These are phyloP conservation scores for Saussurea involucrata DNA, from an alignment of 129 eudicot genomes.

Conservation along the genomic window DNA sequence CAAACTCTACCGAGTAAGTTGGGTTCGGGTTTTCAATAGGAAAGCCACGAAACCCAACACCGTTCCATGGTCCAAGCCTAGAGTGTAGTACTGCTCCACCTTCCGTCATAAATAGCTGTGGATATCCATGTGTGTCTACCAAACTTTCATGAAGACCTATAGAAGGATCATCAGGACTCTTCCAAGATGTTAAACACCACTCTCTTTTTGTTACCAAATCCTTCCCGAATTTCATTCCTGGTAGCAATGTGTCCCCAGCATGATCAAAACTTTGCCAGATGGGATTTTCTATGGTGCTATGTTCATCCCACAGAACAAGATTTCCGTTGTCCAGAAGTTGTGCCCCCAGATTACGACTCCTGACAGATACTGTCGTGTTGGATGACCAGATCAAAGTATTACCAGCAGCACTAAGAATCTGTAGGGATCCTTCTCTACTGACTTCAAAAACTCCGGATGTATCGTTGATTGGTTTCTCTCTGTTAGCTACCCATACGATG, in stretches of 20 bases:
- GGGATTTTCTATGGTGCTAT: neutral
- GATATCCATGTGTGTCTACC: conserved; percentile 22
- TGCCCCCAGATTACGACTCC: neutral
- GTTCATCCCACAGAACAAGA: conserved; percentile 25
- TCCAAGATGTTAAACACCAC: conserved; percentile 17
- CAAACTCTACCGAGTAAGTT: neutral
- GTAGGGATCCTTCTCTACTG: neutral
- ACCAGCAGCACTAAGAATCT: conserved; percentile 4
- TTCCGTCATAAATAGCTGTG: conserved; percentile 17
- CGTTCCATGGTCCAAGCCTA: conserved; percentile 34
- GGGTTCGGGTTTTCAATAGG: conserved; percentile 9
- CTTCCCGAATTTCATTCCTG: conserved; percentile 37
- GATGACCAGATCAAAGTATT: conserved; percentile 24
- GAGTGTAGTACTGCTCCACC: neutral
- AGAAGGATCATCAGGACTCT: conserved; percentile 24
- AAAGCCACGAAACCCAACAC: conserved; percentile 13
- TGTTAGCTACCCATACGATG: conserved; percentile 32
- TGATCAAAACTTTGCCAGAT: conserved; percentile 39
- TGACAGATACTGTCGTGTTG: neutral
- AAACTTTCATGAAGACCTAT: neutral
- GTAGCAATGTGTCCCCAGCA: conserved; percentile 18
- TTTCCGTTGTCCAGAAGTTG: conserved; percentile 26
- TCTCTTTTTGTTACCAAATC: conserved; percentile 21
- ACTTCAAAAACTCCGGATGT: conserved; percentile 23
- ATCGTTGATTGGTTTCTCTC: conserved; percentile 25